Evolutionary conservation across 2,329 filamentous ascomycete genomes (phyloP), one percentile per base, ranked within the genome.

Genomic region (Elsinoe batatas): DNA sequence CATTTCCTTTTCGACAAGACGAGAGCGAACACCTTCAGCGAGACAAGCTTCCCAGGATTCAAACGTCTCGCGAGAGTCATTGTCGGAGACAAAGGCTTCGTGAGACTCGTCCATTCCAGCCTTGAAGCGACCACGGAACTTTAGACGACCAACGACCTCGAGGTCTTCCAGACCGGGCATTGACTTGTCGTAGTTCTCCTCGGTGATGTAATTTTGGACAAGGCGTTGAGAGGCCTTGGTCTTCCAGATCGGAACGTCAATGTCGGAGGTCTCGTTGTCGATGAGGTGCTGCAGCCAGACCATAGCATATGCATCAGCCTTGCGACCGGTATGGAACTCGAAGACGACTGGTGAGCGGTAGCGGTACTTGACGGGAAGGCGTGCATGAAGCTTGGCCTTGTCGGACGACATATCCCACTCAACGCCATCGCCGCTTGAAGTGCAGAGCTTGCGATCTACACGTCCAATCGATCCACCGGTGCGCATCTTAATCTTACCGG

Each of bases 41-140:
- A 86, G 81, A 68, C 91, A 96, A 0, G 90, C 88, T 69, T 96
- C 90, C 89, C 91, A 97, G 0, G 86, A 87, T 72, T 97, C 91
- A 61, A 88, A 95, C 0, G 91, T 96, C 74, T 97, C 93, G 32
- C 91, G 84, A 1, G 86, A 85, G 67, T 95, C 84, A 64, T 95
- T 95, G 69, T 94, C 88, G 47, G 83, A 80, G 18, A 95, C 84
- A 63, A 95, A 96, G 1, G 77, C 78, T 61, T 88, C 79, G 67
- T 97, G 93, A 15, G 88, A 86, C 54, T 88, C 82, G 67, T 96
- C 91, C 49, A 88, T 95, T 12, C 91, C 91, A 0, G 91, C 84
- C 61, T 93, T 94, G 75, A 97, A 97, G 11, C 83, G 79, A 10
- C 82, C 88, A 1, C 78, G 77, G 77, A 97, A 95, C 35, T 82